Base-by-base conservation (phyloP, 805 yeast genomes). In the Blastobotrys peoriensis region DNA sequence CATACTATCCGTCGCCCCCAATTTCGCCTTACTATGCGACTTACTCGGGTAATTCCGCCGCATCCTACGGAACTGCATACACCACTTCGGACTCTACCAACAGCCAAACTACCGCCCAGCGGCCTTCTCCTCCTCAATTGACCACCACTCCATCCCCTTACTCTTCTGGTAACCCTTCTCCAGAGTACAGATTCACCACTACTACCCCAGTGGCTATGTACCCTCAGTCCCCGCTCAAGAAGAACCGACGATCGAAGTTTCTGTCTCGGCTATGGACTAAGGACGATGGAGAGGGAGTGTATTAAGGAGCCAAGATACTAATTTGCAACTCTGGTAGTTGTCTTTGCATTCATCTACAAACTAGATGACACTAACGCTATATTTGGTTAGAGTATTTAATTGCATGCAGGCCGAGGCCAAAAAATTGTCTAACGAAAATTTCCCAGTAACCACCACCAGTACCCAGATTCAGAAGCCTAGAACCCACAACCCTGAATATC, bases 141-240 rank as follows among this genome's bases (percentile, higher is more conserved):
- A 3, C 37, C 38, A 18, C 51, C 38, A 39, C 44, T 15, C 42
- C 48, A 19, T 41, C 44, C 13, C 44, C 44, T 23, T 34, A 30
- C 18, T 40, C 43, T 3, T 40, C 43, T 17, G 43, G 43, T 6
- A 40, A 36, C 22, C 39, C 44, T 22, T 41, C 44, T 10, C 44
- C 44, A 25, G 44, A 41, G 19, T 41, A 41, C 34, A 16, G 36
- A 4, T 33, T 17, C 27, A 25, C 19, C 20, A 23, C 34, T 27
- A 33, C 30, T 5, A 8, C 40, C 19, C 22, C 35, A 13, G 17
- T 33, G 16, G 15, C 42, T 6, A 21, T 27, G 9, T 10, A 10
- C 8, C 39, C 25, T 23, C 36, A 23, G 10, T 33, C 43, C 3
- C 44, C 44, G 10, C 13, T 19, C n/a, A 41, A 41, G 27, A 38